Evolutionary conservation across 768 basidiomycete species (phyloP).

Genomic region (Dacryopinax spathularia): DNA sequence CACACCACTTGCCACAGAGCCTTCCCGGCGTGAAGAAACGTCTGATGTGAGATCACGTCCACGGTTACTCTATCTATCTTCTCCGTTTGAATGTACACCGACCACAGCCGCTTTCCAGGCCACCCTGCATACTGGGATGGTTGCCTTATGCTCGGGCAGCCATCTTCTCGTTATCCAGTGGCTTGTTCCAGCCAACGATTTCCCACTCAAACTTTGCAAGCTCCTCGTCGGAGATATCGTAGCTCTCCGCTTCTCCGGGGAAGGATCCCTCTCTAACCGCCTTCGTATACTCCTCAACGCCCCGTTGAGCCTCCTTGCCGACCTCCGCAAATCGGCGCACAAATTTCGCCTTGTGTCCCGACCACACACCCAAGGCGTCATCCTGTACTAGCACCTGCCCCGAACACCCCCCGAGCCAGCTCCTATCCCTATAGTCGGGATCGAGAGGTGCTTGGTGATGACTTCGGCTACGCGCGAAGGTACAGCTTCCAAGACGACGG

Average conservation of each 20-base stretch:
- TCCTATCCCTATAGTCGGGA: slow-evolving; percentile 92
- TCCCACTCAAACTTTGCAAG: too few species aligned
- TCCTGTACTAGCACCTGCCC: slow-evolving; percentile 94
- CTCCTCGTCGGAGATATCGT: too few species aligned
- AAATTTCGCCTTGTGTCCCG: slow-evolving; percentile 78
- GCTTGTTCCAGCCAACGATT: too few species aligned
- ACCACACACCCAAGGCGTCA: slow-evolving; percentile 75
- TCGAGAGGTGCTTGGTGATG: slow-evolving; percentile 50
- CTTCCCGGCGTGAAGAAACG: too few species aligned
- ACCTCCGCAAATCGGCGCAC: slow-evolving; percentile 75
- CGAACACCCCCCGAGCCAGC: slow-evolving; percentile 66
- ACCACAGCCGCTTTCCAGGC: too few species aligned
- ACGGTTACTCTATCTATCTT: too few species aligned
- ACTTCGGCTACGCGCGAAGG: slow-evolving; percentile 62
- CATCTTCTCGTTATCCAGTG: too few species aligned
- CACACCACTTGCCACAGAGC: too few species aligned
- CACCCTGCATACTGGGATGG: too few species aligned
- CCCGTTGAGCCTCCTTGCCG: slow-evolving; percentile 41
- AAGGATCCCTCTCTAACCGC: slow-evolving; percentile 65
- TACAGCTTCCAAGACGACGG: slow-evolving; percentile 79
- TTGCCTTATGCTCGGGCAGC: too few species aligned
- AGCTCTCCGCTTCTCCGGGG: slow-evolving; percentile 68
- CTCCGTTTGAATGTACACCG: too few species aligned
- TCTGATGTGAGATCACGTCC: too few species aligned
- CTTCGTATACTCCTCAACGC: slow-evolving; percentile 52